Base-by-base conservation (phyloP, 2,329 filamentous ascomycete genomes). In the Paramyrothecium sp. region DNA sequence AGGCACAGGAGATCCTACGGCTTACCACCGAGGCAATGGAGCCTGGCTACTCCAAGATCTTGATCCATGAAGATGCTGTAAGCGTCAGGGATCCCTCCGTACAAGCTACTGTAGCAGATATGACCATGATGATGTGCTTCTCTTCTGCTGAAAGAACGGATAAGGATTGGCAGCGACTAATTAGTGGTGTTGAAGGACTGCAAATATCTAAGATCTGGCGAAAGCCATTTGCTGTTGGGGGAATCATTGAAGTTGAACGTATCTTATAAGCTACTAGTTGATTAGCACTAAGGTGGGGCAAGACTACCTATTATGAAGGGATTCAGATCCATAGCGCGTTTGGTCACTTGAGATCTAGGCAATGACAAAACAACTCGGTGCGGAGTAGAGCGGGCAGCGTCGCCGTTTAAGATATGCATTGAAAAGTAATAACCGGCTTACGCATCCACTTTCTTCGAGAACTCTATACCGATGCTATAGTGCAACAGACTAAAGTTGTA, bases 21-120 rank as follows among this genome's bases (percentile, higher is more conserved):
- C 53, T 63, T 2, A 51, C 63, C 7, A 54, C 55, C 7, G 49
- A 55, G 3, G 66, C 66, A 0, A 69, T 69, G 66, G 62, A 68
- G 30, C 63, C 48, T 44, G 70, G 69, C 0, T 76, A 76, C 53
- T 76, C 73, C 3, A 72, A 65, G 58, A 60, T 76, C 16, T 58
- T 76, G 2, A 65, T 76, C 3, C 69, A 75, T 46, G 69, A 78
- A 64, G 67, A 68, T 30, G 58, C 76, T 12, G 62, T 75, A 13
- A 70, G 65, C 20, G 64, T 62, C 7, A 44, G 65, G 11, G 67
- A 66, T 20, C 67, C 72, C 0, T 66, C 65, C 16, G 57, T 63
- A 3, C 63, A 65, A 10, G 70, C 70, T 3, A 71, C 71, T 2
- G 64, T 64, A 0, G 68, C 71, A 21, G 74, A 76, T 56, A 59